phyloP scores from a whole-genome alignment of 2,329 filamentous ascomycete genomes.

The Lizonia empirigonia region DNA sequence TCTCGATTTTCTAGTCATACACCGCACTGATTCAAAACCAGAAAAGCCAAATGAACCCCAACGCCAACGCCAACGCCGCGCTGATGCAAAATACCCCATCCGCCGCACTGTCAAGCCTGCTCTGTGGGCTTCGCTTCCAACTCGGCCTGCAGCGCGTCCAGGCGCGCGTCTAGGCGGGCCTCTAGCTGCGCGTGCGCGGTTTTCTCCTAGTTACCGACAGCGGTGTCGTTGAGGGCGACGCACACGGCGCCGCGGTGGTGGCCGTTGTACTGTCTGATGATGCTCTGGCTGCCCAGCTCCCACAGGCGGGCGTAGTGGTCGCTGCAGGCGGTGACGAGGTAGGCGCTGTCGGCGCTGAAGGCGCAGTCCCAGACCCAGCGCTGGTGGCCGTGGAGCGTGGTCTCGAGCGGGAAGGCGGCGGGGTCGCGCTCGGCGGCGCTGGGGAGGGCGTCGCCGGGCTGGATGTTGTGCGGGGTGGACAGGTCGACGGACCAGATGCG shows the following conservation, averaged over 20 bases:
- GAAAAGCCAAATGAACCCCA: too few relatives aligned
- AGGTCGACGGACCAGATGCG: constrained; percentile 93
- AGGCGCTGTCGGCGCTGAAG: constrained; percentile 90
- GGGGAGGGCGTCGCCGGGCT: constrained; percentile 39
- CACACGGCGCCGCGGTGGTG: constrained; percentile 92
- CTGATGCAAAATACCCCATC: constrained; percentile 7
- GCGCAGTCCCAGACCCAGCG: constrained; percentile 98
- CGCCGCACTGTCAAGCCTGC: neutral
- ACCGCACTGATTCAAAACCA: too few relatives aligned
- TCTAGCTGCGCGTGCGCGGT: neutral
- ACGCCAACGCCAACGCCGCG: constrained; percentile 8
- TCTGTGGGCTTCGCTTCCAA: too few relatives aligned
- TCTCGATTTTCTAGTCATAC: too few relatives aligned
- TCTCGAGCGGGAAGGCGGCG: constrained; percentile 77
- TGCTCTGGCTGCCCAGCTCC: constrained; percentile 84
- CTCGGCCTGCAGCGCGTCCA: too few relatives aligned
- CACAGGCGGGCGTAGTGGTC: constrained; percentile 92
- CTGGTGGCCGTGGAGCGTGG: constrained; percentile 86
- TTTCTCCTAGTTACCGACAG: constrained; percentile 42
- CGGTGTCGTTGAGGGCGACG: constrained; percentile 82
- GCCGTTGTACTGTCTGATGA: constrained; percentile 94
- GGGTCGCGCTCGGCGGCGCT: constrained; percentile 47
- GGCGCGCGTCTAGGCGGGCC: too few relatives aligned
- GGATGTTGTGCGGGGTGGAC: constrained; percentile 43
- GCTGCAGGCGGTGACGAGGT: constrained; percentile 89